Conservation (phyloP, 1,284 basidiomycete genomes). For the Fistulinella staudtii region DNA sequence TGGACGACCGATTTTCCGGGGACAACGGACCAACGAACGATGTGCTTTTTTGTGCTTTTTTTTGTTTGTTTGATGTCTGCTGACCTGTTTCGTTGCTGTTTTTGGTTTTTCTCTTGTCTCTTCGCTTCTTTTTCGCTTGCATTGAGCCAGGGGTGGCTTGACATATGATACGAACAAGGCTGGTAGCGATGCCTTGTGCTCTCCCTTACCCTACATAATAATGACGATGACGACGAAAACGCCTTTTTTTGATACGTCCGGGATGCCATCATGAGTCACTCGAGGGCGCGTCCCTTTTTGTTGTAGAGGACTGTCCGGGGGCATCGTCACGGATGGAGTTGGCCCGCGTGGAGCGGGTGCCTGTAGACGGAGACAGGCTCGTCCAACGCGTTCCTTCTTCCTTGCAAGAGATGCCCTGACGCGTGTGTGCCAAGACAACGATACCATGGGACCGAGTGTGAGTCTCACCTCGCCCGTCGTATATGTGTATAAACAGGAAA, state of each 20-base stretch:
- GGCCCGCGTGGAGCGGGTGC: conserved; percentile 14
- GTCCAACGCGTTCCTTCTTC: no score
- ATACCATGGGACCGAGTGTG: no score
- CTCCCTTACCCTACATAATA: conserved; percentile 13
- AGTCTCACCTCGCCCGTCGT: no score
- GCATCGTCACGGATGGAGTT: not conserved
- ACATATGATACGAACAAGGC: conserved; percentile 27
- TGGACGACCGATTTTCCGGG: conserved; percentile 14
- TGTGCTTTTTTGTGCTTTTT: not conserved
- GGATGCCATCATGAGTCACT: no score
- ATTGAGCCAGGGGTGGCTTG: conserved; percentile 1
- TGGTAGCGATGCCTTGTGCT: conserved; percentile 5
- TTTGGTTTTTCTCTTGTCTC: conserved; percentile 3
- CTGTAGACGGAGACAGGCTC: no score
- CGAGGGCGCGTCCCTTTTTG: no score
- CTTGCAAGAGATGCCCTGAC: no score
- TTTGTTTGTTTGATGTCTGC: conserved; percentile 10
- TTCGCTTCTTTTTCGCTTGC: conserved; percentile 3
- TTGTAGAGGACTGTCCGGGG: conserved; percentile 28
- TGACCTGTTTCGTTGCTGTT: not conserved
- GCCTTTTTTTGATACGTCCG: not conserved
- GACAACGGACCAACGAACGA: conserved; percentile 24
- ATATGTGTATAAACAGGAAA: no score
- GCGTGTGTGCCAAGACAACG: no score
- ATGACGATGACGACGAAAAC: conserved; percentile 21